These are phyloP conservation scores for Tagetes patula DNA, from an alignment of 129 eudicot species.

Conservation along the genomic window DNA sequence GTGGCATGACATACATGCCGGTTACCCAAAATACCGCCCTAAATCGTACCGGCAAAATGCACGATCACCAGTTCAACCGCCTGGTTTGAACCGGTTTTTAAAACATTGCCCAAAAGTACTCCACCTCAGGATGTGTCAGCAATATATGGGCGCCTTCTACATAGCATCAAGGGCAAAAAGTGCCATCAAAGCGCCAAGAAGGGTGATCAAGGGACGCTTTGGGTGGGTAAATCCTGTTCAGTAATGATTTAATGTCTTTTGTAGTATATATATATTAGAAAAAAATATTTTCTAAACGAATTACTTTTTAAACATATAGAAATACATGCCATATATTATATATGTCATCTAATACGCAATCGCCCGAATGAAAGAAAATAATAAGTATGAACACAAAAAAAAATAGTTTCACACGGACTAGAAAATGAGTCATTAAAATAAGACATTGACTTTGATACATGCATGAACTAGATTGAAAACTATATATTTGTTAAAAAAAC, in stretches of 20 bases:
- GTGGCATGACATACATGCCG: too few relatives aligned
- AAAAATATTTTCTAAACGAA: neutral
- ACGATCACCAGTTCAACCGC: too few relatives aligned
- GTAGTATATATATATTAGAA: neutral
- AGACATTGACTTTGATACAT: neutral
- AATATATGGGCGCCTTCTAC: too few relatives aligned
- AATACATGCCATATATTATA: neutral
- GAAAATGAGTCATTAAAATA: neutral
- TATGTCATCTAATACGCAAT: slow-evolving; percentile 10
- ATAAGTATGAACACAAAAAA: neutral
- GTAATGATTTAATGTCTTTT: neutral
- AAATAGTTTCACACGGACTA: neutral
- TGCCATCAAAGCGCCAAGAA: too few relatives aligned
- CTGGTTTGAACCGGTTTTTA: too few relatives aligned
- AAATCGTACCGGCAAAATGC: too few relatives aligned
- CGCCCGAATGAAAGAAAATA: neutral
- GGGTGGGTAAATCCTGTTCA: neutral
- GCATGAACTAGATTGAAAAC: neutral
- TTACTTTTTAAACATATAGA: neutral
- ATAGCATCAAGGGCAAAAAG: too few relatives aligned
- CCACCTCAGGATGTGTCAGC: too few relatives aligned
- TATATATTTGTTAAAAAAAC: too few relatives aligned
- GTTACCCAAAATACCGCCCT: too few relatives aligned
- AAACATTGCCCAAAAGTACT: too few relatives aligned
- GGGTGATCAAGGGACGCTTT: too few relatives aligned